Evolutionary conservation across 352 stramenopile species (phyloP), one percentile per base, ranked within the genome.

Genomic region (Phytophthora ramorum): DNA sequence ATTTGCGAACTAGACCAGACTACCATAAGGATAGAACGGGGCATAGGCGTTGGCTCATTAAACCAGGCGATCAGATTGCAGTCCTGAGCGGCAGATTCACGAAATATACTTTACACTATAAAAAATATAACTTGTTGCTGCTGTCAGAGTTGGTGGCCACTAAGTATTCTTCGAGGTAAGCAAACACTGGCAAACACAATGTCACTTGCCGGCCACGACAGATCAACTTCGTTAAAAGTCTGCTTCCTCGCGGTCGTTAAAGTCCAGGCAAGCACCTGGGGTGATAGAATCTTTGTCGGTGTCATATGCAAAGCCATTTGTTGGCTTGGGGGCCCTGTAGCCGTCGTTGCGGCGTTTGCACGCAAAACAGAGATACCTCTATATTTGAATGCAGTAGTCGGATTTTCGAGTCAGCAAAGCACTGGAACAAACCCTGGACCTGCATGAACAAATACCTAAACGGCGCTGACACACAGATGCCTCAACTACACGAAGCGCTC

Each of bases 251-350:
- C 32, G 2, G 1, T 22, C 51, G 2, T 48, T 37, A 59, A 37
- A 40, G 44, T 63, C 53, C 28, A 20, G 35, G 19, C 7, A 20
- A 24, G 37, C 61, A 63, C 46, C 47, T 63, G 61, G 44, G 32
- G 35, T 24, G 52, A 30, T 43, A 40, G 51, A 72, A 62, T 26
- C 24, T 49, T 53, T 66, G 28, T 12, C 44, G 37, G 19, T 49
- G 59, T 54, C 59, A 61, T 63, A 65, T 68, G 52, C 38, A 53
- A 43, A 41, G 24, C 51, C 46, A 64, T 48, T 63, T 60, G n/a
- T 46, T 68, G 50, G 57, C 28, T 41, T 49, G 48, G 26, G 5
- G 26, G 35, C 51, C 43, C 8, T 37, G 2, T 46, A 30, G 41
- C 35, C 43, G 13, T 57, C 37, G 55, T 49, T 44, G 43, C 30